A percentile compares a stretch with the other conserved stretches of the same genome.
Evolutionary conservation across 305 asterid species (phyloP).

Genomic region (Fraxinus floribunda): DNA sequence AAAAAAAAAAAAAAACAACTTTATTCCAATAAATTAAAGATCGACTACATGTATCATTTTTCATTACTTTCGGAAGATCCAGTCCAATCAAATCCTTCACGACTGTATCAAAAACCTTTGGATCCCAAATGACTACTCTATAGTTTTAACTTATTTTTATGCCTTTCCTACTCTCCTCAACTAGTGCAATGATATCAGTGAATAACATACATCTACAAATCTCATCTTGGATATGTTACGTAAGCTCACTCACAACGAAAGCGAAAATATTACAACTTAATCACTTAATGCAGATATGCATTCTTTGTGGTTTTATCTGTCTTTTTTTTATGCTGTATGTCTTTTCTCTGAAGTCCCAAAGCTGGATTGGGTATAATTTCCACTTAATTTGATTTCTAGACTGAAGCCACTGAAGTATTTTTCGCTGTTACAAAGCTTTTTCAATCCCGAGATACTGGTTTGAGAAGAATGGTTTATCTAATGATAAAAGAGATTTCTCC

Average conservation of each 20-base stretch:
- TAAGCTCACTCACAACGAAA: background rate
- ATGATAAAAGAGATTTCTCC: slow-evolving; percentile 91
- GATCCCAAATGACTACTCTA: background rate
- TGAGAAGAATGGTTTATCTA: slow-evolving; percentile 96
- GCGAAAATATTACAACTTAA: background rate
- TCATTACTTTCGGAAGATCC: background rate
- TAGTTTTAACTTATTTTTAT: background rate
- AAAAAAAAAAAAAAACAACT: background rate
- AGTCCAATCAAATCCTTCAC: background rate
- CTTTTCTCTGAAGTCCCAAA: background rate
- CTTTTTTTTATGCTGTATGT: background rate
- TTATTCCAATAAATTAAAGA: background rate
- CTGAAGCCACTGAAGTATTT: slow-evolving; percentile 89
- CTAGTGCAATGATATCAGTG: background rate
- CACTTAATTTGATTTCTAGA: slow-evolving; percentile 35
- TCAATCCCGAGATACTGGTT: slow-evolving; percentile 81
- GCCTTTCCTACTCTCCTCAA: background rate
- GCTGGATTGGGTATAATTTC: background rate
- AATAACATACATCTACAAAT: background rate
- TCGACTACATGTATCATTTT: background rate
- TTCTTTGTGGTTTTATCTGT: background rate
- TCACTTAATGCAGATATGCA: background rate
- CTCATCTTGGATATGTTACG: background rate
- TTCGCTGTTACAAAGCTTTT: slow-evolving; percentile 92
- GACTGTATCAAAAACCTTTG: background rate